These are phyloP conservation scores for Auxenochlorella pyrenoidosa DNA, from an alignment of 139 green algal species.

Conservation along the genomic window DNA sequence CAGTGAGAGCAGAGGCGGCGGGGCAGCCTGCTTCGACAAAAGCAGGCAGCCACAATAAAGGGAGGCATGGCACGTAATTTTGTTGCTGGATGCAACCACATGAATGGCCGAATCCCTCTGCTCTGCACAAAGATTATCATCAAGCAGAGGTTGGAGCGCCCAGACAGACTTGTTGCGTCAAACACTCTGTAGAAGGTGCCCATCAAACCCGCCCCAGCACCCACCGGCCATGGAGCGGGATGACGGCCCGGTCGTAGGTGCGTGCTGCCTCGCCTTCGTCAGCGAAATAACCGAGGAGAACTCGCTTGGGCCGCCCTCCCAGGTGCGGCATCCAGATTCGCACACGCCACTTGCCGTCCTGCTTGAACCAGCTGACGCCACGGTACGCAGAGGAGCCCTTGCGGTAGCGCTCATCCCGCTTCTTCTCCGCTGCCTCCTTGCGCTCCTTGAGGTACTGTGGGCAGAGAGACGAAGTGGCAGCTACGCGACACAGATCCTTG, in stretches of 20 bases:
- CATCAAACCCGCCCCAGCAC: neutral
- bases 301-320: neutral
- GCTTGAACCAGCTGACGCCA: slow-evolving; percentile 5
- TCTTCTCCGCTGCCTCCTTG: neutral
- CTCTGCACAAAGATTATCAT: neutral
- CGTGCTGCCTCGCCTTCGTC: neutral
- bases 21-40: too few relatives aligned
- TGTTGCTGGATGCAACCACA: too few relatives aligned
- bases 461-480: neutral
- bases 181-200: too few relatives aligned
- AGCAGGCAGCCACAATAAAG: too few relatives aligned
- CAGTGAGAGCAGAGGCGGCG: neutral
- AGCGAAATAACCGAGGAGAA: neutral
- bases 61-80: too few relatives aligned
- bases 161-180: neutral
- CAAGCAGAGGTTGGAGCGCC: too few relatives aligned
- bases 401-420: neutral
- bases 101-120: neutral
- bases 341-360: neutral
- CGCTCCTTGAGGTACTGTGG: slow-evolving; percentile 17
- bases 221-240: neutral
- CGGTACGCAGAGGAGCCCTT: neutral
- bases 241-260: neutral
- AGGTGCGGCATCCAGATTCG: too few relatives aligned
- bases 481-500: too few relatives aligned